phyloP scores from a whole-genome alignment of 2,329 filamentous ascomycete species.

The Ceratocystis destructans region DNA sequence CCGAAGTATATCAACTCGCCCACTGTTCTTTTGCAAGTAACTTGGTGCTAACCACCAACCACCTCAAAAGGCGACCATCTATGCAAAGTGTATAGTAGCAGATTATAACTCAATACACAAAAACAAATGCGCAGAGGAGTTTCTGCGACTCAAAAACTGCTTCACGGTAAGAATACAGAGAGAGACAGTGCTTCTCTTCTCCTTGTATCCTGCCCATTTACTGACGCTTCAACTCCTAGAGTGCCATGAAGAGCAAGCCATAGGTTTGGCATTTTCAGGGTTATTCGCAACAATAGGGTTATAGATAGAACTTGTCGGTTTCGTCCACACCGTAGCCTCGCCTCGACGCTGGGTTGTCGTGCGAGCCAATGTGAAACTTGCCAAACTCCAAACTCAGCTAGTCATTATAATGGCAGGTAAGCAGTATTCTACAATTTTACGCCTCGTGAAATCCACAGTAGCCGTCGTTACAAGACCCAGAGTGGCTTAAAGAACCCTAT shows the following conservation, averaged over 20 bases:
- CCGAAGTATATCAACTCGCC: slow-evolving; percentile 31
- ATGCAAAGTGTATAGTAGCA: slow-evolving; percentile 79
- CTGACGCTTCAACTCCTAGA: background rate
- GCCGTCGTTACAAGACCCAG: too few relatives aligned
- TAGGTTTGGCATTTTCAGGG: background rate
- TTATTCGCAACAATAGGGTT: background rate
- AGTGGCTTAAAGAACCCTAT: too few relatives aligned
- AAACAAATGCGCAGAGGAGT: slow-evolving; percentile 78
- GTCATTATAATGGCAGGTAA: too few relatives aligned
- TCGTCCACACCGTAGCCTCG: too few relatives aligned
- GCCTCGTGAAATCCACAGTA: too few relatives aligned
- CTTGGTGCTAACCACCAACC: background rate
- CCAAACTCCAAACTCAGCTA: too few relatives aligned
- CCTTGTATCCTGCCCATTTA: background rate
- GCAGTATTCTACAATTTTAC: too few relatives aligned
- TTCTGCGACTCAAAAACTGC: slow-evolving; percentile 73
- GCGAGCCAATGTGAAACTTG: too few relatives aligned
- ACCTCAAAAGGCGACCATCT: slow-evolving; percentile 55
- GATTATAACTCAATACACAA: slow-evolving; percentile 87
- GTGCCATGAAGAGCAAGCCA: slow-evolving; percentile 2
- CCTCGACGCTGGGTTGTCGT: too few relatives aligned
- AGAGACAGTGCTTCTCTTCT: background rate
- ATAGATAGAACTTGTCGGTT: background rate
- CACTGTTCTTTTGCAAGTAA: background rate
- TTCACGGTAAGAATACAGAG: slow-evolving; percentile 47